These are phyloP conservation scores for Datura wrightii DNA, from an alignment of 257 asterid genomes.

Conservation along the genomic window DNA sequence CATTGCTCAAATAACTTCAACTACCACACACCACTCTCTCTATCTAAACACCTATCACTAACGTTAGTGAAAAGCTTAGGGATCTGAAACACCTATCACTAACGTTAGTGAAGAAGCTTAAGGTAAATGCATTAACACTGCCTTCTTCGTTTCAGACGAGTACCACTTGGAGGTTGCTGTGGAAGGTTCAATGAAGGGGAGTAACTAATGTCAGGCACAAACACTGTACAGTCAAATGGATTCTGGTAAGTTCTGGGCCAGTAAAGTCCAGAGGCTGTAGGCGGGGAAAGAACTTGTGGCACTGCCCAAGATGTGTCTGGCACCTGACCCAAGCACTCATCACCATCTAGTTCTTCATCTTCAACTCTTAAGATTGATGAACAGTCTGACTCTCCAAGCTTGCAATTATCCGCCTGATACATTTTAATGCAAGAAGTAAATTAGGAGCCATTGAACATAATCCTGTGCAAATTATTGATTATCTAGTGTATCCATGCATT, in stretches of 20 bases:
- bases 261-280: constrained; percentile 84
- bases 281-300: constrained; percentile 83
- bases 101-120: not conserved
- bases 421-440: constrained; percentile 31
- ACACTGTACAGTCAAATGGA: constrained; percentile 45
- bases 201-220: constrained; percentile 73
- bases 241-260: constrained; percentile 60
- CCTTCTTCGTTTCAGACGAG: constrained; percentile 53
- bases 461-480: not conserved
- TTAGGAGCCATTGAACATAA: constrained; percentile 33
- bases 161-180: constrained; percentile 39
- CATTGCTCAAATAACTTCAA: constrained; percentile 6
- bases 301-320: constrained; percentile 75
- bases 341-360: constrained; percentile 66
- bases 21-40: constrained; percentile 19
- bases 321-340: constrained; percentile 64
- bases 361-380: constrained; percentile 55
- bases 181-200: constrained; percentile 43
- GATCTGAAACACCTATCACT: constrained; percentile 17
- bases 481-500: not conserved
- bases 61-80: constrained; percentile 1
- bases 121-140: constrained; percentile 40
- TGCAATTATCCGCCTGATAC: constrained; percentile 74
- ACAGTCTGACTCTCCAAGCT: constrained; percentile 66
- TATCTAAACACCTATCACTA: constrained; percentile 24